Conservation (phyloP, 2,329 filamentous ascomycete genomes). For the Fusarium graminum region DNA sequence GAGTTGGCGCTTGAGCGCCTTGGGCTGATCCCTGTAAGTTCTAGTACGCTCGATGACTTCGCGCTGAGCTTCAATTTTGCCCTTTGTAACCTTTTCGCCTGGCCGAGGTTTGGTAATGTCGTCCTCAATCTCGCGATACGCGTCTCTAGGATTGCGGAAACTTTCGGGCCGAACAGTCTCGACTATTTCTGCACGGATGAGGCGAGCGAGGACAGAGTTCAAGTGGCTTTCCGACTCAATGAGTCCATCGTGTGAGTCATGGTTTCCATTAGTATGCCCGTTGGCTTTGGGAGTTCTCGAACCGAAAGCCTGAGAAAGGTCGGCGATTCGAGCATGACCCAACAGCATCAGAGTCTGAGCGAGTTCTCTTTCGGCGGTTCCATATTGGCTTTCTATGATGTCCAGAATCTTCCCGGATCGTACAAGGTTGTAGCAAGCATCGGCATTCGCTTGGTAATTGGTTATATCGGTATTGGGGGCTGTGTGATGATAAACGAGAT, state of each 20-base stretch:
- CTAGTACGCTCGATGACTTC: slow-evolving; percentile 67
- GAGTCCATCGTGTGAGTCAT: slow-evolving; percentile 51
- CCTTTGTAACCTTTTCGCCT: slow-evolving; percentile 66
- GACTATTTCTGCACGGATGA: slow-evolving; percentile 75
- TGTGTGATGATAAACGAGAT: slow-evolving; percentile 81
- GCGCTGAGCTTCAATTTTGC: slow-evolving; percentile 72
- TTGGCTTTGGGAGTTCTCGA: slow-evolving; percentile 55
- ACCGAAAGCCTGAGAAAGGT: slow-evolving; percentile 74
- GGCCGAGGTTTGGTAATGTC: slow-evolving; percentile 66
- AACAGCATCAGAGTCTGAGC: slow-evolving; percentile 80
- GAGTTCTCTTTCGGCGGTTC: slow-evolving; percentile 78
- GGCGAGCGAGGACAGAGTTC: slow-evolving; percentile 63
- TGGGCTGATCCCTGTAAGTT: slow-evolving; percentile 66
- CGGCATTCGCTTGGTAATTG: slow-evolving; percentile 86
- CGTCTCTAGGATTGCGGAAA: slow-evolving; percentile 72
- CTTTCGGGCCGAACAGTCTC: slow-evolving; percentile 70
- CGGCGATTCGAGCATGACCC: slow-evolving; percentile 80
- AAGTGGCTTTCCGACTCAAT: slow-evolving; percentile 63
- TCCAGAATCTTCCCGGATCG: slow-evolving; percentile 86
- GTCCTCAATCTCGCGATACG: slow-evolving; percentile 71
- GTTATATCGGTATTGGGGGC: slow-evolving; percentile 72
- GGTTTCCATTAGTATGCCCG: slow-evolving; percentile 53
- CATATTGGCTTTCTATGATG: slow-evolving; percentile 79
- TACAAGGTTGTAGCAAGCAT: slow-evolving; percentile 83
- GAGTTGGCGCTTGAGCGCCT: slow-evolving; percentile 65